These are phyloP conservation scores for Kodamaea kakaduensis DNA, from an alignment of 805 yeast species.

Conservation along the genomic window DNA sequence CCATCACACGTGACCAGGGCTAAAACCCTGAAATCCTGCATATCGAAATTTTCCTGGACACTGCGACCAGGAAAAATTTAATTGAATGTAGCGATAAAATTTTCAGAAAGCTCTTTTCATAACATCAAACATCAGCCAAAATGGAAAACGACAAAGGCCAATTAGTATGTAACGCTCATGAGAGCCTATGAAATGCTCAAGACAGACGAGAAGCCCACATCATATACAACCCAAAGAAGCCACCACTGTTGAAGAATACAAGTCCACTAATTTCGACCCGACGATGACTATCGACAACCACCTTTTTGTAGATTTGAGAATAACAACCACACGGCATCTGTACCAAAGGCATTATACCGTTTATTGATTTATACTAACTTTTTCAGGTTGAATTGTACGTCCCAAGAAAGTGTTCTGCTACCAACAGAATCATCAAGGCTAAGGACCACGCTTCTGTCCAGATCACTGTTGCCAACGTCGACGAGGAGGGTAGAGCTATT, in stretches of 20 bases:
- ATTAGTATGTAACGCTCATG: constrained; percentile 66
- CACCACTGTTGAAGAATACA: too few relatives aligned
- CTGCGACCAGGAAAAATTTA: constrained; percentile 3
- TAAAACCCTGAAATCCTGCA: constrained; percentile 2
- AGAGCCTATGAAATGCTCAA: too few relatives aligned
- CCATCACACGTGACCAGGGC: constrained; percentile 4
- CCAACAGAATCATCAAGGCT: constrained; percentile 99
- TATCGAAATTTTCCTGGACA: constrained; percentile 2
- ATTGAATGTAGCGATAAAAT: constrained; percentile 4
- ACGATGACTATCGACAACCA: too few relatives aligned
- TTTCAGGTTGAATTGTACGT: constrained; percentile 97
- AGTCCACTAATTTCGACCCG: too few relatives aligned
- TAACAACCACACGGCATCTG: too few relatives aligned
- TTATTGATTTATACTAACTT: constrained; percentile 6
- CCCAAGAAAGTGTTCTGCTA: constrained; percentile 99
- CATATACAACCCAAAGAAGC: too few relatives aligned
- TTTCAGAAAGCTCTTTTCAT: constrained; percentile 8
- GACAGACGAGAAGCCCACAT: too few relatives aligned
- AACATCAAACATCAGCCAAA: constrained; percentile 40
- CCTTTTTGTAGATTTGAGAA: too few relatives aligned
- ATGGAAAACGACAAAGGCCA: constrained; percentile 99
- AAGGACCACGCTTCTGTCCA: constrained; percentile 99
- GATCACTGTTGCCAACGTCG: constrained; percentile 97
- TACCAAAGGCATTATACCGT: not conserved
- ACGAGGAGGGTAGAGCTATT: constrained; percentile 92